Evolutionary conservation across 2,329 filamentous ascomycete genomes (phyloP), one percentile per base, ranked within the genome.

Genomic region (Coniochaeta pulveracea): DNA sequence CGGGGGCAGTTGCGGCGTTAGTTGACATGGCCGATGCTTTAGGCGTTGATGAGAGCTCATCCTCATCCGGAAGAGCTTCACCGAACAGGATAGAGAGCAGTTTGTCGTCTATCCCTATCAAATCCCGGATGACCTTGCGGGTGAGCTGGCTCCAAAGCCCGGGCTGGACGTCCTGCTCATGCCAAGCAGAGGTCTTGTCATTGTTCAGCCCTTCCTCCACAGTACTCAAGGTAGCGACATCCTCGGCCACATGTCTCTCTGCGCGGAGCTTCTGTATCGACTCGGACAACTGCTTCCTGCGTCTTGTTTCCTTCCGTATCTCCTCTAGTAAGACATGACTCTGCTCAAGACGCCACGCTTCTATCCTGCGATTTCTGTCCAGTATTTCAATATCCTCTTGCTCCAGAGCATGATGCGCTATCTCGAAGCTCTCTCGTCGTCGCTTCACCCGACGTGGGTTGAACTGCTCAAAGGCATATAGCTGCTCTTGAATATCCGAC

Each of bases 321-420:
- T 95, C 85, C 36, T 93, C 83, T 21, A 95, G 55, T 18, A 98
- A 63, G 9, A 85, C 76, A 37, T 75, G 74, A 54, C 86, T 94
- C 53, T 98, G 88, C 49, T 96, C 89, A 49, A 93, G 59, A 36
- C 88, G 74, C 91, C 91, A 98, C 33, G 75, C 72, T 56, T 96
- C 89, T 50, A 98, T 93, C 39, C 89, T 73, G 45, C 79, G 75
- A 50, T 79, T 81, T 50, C 81, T 79, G 44, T 94, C 85, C 25
- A 72, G 63, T 42, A 85, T 80, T 25, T 77, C 70, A 18, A 66
- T 58, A 22, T 63, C 58, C 26, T 72, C 67, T 23, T 66, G 63
- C 36, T 75, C 68, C 27, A 67, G 43, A 40, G 72, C 66, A 12
- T 65, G 47, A 33, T 66, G 61, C 1, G 61, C 61, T 9, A 69